Percentiles rank a stretch among this genome's conserved stretches.
Evolutionary conservation across 345 rosid genomes (phyloP).

Genomic region (Microcos paniculata): DNA sequence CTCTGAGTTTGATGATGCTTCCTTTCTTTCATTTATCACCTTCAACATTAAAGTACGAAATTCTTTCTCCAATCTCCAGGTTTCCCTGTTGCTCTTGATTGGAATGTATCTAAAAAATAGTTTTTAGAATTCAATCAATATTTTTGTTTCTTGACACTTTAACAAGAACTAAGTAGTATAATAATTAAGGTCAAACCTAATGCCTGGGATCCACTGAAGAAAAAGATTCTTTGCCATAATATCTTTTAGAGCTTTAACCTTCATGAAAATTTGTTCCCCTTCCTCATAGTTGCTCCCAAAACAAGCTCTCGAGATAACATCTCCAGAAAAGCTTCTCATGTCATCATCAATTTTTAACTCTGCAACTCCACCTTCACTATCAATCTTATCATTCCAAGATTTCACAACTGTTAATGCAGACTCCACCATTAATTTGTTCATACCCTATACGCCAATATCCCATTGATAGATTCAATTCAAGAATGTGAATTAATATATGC

Average conservation of each 20-base stretch:
- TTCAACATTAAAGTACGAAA: conserved; percentile 35
- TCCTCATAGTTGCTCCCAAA: conserved; percentile 56
- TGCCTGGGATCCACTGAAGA: conserved; percentile 27
- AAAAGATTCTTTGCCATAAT: conserved; percentile 38
- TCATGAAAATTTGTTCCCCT: conserved; percentile 57
- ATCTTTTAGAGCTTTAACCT: conserved; percentile 54
- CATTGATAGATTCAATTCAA: too few relatives aligned
- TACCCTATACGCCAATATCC: conserved; percentile 30
- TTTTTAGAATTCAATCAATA: too few relatives aligned
- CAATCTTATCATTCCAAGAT: conserved; percentile 27
- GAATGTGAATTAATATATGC: too few relatives aligned
- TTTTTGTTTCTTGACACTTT: too few relatives aligned
- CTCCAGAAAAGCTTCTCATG: conserved; percentile 49
- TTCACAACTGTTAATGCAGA: conserved; percentile 17
- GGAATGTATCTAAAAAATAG: conserved; percentile 16
- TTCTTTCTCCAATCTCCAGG: conserved; percentile 33
- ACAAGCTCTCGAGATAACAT: conserved; percentile 59
- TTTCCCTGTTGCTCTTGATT: conserved; percentile 18
- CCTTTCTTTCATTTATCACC: conserved; percentile 31
- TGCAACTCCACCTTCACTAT: conserved; percentile 8
- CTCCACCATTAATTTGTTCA: conserved; percentile 34
- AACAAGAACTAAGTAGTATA: too few relatives aligned
- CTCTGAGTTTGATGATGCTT: not conserved
- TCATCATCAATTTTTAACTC: conserved; percentile 35
- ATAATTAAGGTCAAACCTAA: conserved; percentile 23